Evolutionary conservation across 1,139 yeast species (phyloP), one percentile per base, ranked within the genome.

Genomic region (Zygosaccharomyces sapae): DNA sequence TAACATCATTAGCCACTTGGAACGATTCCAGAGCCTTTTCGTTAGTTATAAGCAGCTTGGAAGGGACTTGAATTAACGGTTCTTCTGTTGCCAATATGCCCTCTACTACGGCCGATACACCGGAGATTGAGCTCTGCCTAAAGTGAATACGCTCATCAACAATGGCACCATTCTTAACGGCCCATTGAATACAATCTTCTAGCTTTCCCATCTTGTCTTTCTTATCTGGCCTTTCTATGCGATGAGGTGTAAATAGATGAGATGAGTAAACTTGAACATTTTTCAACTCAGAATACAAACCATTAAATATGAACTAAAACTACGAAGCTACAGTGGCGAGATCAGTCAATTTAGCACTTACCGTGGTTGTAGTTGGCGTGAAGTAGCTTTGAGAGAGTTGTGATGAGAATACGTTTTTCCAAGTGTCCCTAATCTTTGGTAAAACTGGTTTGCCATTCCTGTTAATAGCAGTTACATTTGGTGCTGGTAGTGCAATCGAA

Each of bases 171-270:
- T 79, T 67, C 0, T 55, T 51, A 7, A 38, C 56, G 1, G 82
- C 79, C 88, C 89, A 83, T 1, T 64, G 45, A 1, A 79, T 42
- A 10, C 78, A 54, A 0, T 19, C 29, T 1, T 58, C 48, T 3
- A 69, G 44, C 7, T 44, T 43, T 6, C 48, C 44, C 36, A 22
- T 38, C 34, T 16, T 25, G 20, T 37, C 6, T 27, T 9, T 27
- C 5, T 27, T 27, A 4, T 37, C 30, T 37, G 22, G 4, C 19
- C 12, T 22, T 16, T 35, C 5, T 10, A 8, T 12, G n/a, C n/a
- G 25, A 22, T 22, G 25, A 22, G 18, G n/a, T 13, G 36, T 10
- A 20, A 13, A 8, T 19, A 34, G 24, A 34, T 34, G 37, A 33
- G 38, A 37, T 24, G 40, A 12, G 22, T 24, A 12, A n/a, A 37